Evolutionary conservation across 2,329 filamentous ascomycete species (phyloP).

Genomic region (Diplodia mutila): DNA sequence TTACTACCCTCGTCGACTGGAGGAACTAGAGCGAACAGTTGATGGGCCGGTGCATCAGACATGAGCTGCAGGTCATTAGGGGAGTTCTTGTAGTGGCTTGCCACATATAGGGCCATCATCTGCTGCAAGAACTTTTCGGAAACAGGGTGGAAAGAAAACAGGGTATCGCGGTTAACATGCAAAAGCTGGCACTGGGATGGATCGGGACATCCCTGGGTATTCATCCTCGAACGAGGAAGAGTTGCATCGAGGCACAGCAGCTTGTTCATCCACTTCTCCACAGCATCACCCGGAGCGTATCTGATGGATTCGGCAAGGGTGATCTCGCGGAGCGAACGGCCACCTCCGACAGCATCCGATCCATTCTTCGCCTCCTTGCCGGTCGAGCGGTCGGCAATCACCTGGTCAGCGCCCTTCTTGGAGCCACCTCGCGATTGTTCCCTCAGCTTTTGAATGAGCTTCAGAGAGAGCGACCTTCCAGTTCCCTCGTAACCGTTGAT

Average conservation of each 20-base stretch:
- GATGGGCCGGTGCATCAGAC: slow-evolving; percentile 96
- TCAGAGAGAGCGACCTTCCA: slow-evolving; percentile 89
- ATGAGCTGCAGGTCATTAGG: slow-evolving; percentile 98
- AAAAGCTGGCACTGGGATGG: slow-evolving; percentile 89
- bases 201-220: slow-evolving; percentile 80
- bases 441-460: slow-evolving; percentile 94
- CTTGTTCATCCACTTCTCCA: slow-evolving; percentile 96
- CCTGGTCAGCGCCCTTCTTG: slow-evolving; percentile 60
- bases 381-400: slow-evolving; percentile 78
- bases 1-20: slow-evolving; percentile 77
- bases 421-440: slow-evolving; percentile 79
- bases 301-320: slow-evolving; percentile 92
- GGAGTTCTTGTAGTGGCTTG: slow-evolving; percentile 97
- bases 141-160: slow-evolving; percentile 97
- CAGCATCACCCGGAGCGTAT: slow-evolving; percentile 86
- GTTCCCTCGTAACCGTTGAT: slow-evolving; percentile 99
- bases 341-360: slow-evolving; percentile 48
- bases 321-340: slow-evolving; percentile 85
- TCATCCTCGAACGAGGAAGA: slow-evolving; percentile 74
- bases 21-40: slow-evolving; percentile 90
- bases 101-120: slow-evolving; percentile 97
- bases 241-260: slow-evolving; percentile 93
- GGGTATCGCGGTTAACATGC: slow-evolving; percentile 92
- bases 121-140: slow-evolving; percentile 97
- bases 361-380: slow-evolving; percentile 62